A percentile compares a stretch with the other conserved stretches of the same genome.
phyloP scores from a whole-genome alignment of 495 filamentous ascomycete species.

The Tuber borchii region DNA sequence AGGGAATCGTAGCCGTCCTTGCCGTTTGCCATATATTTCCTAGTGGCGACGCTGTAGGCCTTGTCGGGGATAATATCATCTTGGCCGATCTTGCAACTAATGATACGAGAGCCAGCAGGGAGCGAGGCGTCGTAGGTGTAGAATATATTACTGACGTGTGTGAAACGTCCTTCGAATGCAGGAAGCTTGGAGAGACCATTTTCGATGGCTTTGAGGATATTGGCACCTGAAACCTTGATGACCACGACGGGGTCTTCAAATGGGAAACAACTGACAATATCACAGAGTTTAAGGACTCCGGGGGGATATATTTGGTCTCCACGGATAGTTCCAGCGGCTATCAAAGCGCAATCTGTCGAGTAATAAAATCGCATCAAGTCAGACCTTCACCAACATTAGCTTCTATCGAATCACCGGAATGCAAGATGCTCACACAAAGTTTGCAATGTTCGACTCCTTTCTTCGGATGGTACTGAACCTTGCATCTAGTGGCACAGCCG shows the following conservation, averaged over 20 bases:
- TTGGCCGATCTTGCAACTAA: slow-evolving; percentile 55
- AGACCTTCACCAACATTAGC: slow-evolving; percentile 44
- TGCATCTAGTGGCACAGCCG: slow-evolving; percentile 69
- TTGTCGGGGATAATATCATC: slow-evolving; percentile 54
- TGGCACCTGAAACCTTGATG: slow-evolving; percentile 59
- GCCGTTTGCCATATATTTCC: slow-evolving; percentile 64
- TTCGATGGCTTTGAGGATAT: slow-evolving; percentile 68
- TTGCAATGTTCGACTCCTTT: slow-evolving; percentile 74
- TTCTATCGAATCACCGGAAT: neutral
- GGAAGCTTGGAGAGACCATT: slow-evolving; percentile 74
- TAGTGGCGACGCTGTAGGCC: slow-evolving; percentile 63
- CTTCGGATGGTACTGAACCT: slow-evolving; percentile 74
- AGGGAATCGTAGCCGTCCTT: slow-evolving; percentile 79
- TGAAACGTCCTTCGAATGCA: slow-evolving; percentile 69
- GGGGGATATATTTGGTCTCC: slow-evolving; percentile 84
- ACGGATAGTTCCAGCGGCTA: slow-evolving; percentile 82
- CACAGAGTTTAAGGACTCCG: slow-evolving; percentile 66
- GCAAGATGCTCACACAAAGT: slow-evolving; percentile 56
- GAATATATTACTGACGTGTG: slow-evolving; percentile 74
- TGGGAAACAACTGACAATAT: slow-evolving; percentile 75
- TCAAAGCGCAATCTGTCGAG: slow-evolving; percentile 68
- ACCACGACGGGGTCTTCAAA: slow-evolving; percentile 88
- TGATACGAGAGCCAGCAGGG: slow-evolving; percentile 56
- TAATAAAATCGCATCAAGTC: slow-evolving; percentile 85
- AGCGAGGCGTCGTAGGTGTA: slow-evolving; percentile 60